Evolutionary conservation across 2,329 filamentous ascomycete species (phyloP).

Genomic region (Tympanopsis confertula): DNA sequence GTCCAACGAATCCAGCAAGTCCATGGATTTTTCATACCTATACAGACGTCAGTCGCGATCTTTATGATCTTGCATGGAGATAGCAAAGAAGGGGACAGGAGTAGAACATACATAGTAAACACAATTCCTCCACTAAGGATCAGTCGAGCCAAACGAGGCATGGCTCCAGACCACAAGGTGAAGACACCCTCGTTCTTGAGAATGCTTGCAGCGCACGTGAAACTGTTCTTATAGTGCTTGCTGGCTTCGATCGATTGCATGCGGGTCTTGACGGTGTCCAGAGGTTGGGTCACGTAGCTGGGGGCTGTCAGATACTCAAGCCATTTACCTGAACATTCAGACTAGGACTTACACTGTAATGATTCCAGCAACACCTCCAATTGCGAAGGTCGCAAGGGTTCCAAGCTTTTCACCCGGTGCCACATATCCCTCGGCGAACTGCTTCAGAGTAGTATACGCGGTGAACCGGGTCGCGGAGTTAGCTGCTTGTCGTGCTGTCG

Average conservation of each 20-base stretch:
- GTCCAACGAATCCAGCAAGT: constrained; percentile 68
- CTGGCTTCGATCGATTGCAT: constrained; percentile 94
- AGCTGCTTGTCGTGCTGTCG: constrained; percentile 56
- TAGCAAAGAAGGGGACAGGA: constrained; percentile 21
- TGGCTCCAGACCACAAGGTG: constrained; percentile 87
- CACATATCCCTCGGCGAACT: constrained; percentile 52
- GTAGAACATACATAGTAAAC: constrained; percentile 59
- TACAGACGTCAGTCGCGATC: too few species aligned
- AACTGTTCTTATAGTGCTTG: constrained; percentile 72
- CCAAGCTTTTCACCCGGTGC: constrained; percentile 58
- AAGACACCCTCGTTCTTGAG: constrained; percentile 79
- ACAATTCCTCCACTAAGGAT: constrained; percentile 93
- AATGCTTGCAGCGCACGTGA: constrained; percentile 72
- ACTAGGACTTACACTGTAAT: constrained; percentile 43
- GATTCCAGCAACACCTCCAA: constrained; percentile 51
- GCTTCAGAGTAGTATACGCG: constrained; percentile 51
- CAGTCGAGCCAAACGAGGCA: constrained; percentile 73
- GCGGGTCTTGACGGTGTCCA: constrained; percentile 90
- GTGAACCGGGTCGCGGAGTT: constrained; percentile 57
- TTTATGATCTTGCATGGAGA: constrained; percentile 8
- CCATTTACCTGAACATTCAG: not conserved
- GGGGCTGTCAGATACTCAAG: too few species aligned
- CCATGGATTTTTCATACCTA: constrained; percentile 91
- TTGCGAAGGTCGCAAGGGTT: constrained; percentile 50
- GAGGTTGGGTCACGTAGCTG: constrained; percentile 46